phyloP scores from a whole-genome alignment of 2,329 filamentous ascomycete species.

The Hortaea werneckii region DNA sequence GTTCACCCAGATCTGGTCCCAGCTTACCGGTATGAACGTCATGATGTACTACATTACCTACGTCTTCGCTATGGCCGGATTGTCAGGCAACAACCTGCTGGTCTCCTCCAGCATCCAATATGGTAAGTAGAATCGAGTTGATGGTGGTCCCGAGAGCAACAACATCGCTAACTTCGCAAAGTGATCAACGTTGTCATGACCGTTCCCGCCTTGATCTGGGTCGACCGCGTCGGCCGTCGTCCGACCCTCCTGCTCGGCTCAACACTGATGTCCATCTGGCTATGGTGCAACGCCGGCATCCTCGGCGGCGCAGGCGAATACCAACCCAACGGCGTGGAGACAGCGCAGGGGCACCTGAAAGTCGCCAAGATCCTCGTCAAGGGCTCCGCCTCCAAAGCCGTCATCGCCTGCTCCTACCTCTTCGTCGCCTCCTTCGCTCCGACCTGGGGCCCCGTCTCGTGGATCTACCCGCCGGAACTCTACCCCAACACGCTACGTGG shows the following conservation, averaged over 20 bases:
- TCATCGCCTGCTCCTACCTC: slow-evolving; percentile 62
- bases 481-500: slow-evolving; percentile 53
- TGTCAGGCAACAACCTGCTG: slow-evolving; percentile 44
- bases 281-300: slow-evolving; percentile 53
- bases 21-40: slow-evolving; percentile 67
- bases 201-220: slow-evolving; percentile 61
- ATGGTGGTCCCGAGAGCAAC: no score
- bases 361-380: slow-evolving; percentile 33
- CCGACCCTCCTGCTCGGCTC: slow-evolving; percentile 56
- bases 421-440: slow-evolving; percentile 61
- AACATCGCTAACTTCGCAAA: no score
- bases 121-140: slow-evolving; percentile 1
- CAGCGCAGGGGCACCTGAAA: slow-evolving; percentile 19
- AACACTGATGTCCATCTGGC: slow-evolving; percentile 51
- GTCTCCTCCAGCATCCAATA: slow-evolving; percentile 62
- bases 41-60: slow-evolving; percentile 49
- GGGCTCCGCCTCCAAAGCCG: slow-evolving; percentile 33
- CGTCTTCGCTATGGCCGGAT: slow-evolving; percentile 62
- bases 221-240: slow-evolving; percentile 68
- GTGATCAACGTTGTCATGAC: slow-evolving; percentile 76
- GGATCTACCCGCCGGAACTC: slow-evolving; percentile 45
- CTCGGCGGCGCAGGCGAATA: slow-evolving; percentile 49
- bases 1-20: slow-evolving; percentile 66
- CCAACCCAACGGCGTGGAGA: slow-evolving; percentile 25
- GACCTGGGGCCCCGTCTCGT: slow-evolving; percentile 51